Percentiles rank a stretch among this genome's conserved stretches.
Evolutionary conservation across 306 rosid species (phyloP).

Genomic region (Myrica gale): DNA sequence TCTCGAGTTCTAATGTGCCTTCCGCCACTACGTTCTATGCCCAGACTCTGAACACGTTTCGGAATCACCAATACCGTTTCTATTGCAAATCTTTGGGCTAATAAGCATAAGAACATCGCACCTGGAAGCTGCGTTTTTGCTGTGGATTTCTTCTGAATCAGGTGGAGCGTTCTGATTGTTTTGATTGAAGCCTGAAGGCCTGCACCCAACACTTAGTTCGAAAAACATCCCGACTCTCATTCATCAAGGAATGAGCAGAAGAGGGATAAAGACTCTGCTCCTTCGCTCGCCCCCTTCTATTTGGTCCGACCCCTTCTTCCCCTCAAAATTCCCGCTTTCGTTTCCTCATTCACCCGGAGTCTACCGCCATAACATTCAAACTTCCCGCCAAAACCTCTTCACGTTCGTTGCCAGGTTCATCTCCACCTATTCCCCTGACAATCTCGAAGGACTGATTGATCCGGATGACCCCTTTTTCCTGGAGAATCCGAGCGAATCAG

Average conservation of each 20-base stretch:
- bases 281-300: conserved; percentile 25
- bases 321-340: background rate
- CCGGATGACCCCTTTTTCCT: conserved; percentile 32
- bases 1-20: no score
- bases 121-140: no score
- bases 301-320: background rate
- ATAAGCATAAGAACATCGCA: no score
- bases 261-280: conserved; percentile 38
- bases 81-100: no score
- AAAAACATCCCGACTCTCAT: background rate
- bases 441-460: conserved; percentile 53
- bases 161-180: background rate
- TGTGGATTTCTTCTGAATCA: no score
- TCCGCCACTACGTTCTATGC: no score
- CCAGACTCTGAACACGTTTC: no score
- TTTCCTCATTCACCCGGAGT: conserved; percentile 3
- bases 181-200: background rate
- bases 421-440: conserved; percentile 34
- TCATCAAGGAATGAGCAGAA: conserved; percentile 43
- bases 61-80: no score
- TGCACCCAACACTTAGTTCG: background rate
- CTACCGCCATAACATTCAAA: background rate
- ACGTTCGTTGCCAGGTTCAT: conserved; percentile 22
- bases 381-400: conserved; percentile 5
- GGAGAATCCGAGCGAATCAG: conserved; percentile 21